Conservation (phyloP, 495 filamentous ascomycete genomes). For the Delitschia confertaspora region DNA sequence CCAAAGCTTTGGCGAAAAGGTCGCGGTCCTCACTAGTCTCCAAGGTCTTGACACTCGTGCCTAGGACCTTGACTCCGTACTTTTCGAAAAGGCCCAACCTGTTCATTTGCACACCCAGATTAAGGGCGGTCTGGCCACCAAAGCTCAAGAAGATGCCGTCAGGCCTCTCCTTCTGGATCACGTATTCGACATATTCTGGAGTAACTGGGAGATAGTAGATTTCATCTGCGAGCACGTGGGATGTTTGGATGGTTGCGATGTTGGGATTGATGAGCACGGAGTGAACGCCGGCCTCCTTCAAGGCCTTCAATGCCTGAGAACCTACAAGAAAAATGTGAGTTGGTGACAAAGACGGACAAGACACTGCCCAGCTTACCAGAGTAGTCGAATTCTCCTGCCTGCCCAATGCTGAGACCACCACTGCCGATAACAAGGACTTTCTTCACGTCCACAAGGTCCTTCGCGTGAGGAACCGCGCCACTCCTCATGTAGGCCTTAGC, state of each 20-base stretch:
- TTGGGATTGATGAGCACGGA: constrained; percentile 97
- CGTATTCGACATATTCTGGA: constrained; percentile 93
- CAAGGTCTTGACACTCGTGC: constrained; percentile 87
- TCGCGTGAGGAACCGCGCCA: constrained; percentile 65
- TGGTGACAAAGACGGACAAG: constrained; percentile 1
- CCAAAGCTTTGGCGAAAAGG: constrained; percentile 81
- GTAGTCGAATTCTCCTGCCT: constrained; percentile 98
- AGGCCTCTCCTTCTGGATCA: constrained; percentile 83
- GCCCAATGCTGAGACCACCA: constrained; percentile 94
- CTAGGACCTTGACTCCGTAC: constrained; percentile 88
- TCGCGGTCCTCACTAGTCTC: constrained; percentile 95
- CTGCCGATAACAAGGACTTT: constrained; percentile 96
- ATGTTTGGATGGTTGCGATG: constrained; percentile 97
- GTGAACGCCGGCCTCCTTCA: constrained; percentile 91
- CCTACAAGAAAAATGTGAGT: constrained; percentile 42
- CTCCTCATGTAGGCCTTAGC: constrained; percentile 82
- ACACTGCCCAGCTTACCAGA: constrained; percentile 75
- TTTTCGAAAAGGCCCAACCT: constrained; percentile 91
- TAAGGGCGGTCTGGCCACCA: constrained; percentile 92
- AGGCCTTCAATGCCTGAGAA: constrained; percentile 66
- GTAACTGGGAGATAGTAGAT: constrained; percentile 98
- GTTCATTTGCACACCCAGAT: constrained; percentile 95
- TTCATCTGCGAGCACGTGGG: constrained; percentile 93
- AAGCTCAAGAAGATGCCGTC: constrained; percentile 96
- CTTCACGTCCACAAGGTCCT: constrained; percentile 78